phyloP scores from a whole-genome alignment of 108 stramenopile genomes.

The Skeletonema costatum region DNA sequence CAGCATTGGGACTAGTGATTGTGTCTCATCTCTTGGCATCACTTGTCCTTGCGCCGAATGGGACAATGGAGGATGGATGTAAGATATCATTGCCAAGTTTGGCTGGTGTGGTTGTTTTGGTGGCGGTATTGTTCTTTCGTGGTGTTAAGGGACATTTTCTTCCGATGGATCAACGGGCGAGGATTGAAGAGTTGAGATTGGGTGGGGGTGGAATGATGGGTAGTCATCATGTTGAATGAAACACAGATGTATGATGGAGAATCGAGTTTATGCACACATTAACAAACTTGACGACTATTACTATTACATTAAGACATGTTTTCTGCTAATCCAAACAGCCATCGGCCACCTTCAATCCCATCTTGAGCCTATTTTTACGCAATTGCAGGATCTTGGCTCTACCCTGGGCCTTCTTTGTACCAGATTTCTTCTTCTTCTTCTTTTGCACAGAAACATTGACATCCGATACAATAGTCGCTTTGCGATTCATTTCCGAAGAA shows the following conservation, averaged over 20 bases:
- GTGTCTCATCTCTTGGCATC: slow-evolving; percentile 33
- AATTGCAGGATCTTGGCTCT: neutral
- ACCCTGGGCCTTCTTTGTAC: neutral
- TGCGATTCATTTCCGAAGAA: neutral
- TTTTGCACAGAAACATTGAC: neutral
- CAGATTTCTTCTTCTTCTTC: neutral
- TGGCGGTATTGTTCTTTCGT: slow-evolving; percentile 6
- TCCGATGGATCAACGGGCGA: slow-evolving; percentile 43
- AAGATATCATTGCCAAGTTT: slow-evolving; percentile 42
- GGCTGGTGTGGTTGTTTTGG: slow-evolving; percentile 33
- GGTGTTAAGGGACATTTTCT: slow-evolving; percentile 33
- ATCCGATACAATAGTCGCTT: neutral
- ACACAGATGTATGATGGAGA: neutral
- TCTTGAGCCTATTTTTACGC: neutral
- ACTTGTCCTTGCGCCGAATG: slow-evolving; percentile 39
- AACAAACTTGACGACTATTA: neutral
- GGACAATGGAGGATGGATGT: slow-evolving; percentile 35
- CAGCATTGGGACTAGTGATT: slow-evolving; percentile 25
- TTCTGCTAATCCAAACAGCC: neutral
- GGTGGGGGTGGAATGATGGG: neutral
- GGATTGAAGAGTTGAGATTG: slow-evolving; percentile 25
- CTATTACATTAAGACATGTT: neutral
- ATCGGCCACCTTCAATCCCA: slow-evolving; percentile 1
- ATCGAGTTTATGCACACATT: neutral
- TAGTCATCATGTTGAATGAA: slow-evolving; percentile 25